phyloP scores from a whole-genome alignment of 139 green algal genomes.

The Spirogloea muscicola region DNA sequence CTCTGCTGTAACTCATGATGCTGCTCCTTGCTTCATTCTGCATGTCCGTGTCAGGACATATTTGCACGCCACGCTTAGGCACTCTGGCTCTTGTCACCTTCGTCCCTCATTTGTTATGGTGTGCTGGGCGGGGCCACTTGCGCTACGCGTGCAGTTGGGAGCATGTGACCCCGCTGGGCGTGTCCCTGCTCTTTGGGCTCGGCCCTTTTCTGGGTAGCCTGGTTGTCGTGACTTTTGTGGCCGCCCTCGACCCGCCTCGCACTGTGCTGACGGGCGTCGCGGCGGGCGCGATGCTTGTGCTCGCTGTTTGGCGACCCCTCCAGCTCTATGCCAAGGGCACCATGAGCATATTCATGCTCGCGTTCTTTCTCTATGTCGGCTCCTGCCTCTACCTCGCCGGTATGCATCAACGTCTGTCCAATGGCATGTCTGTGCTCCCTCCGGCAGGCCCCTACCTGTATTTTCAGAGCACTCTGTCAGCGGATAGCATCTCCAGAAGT shows the following conservation, averaged over 20 bases:
- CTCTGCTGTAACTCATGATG: not conserved
- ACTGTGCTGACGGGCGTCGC: conserved; percentile 14
- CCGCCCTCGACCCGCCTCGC: not conserved
- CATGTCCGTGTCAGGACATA: not conserved
- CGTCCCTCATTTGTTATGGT: not conserved
- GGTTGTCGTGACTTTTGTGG: not conserved
- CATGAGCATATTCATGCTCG: conserved; percentile 2
- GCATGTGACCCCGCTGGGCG: not conserved
- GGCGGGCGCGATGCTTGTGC: conserved; percentile 14
- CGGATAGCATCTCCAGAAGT: no score
- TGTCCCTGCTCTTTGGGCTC: conserved; percentile 24
- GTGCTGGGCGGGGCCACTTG: not conserved
- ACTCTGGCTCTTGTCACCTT: not conserved
- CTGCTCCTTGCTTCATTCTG: not conserved
- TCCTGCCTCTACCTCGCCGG: not conserved
- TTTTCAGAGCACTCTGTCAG: no score
- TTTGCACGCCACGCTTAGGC: not conserved
- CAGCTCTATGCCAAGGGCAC: conserved; percentile 4
- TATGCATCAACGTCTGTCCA: not conserved
- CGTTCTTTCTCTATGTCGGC: conserved; percentile 4
- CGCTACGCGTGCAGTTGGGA: conserved; percentile 17
- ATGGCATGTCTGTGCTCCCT: not conserved
- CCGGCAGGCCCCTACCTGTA: not conserved
- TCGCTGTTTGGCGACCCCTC: conserved; percentile 18
- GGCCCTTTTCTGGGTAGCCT: conserved; percentile 12